phyloP scores from a whole-genome alignment of 2,329 filamentous ascomycete genomes.

The Hyphodiscus sp. region DNA sequence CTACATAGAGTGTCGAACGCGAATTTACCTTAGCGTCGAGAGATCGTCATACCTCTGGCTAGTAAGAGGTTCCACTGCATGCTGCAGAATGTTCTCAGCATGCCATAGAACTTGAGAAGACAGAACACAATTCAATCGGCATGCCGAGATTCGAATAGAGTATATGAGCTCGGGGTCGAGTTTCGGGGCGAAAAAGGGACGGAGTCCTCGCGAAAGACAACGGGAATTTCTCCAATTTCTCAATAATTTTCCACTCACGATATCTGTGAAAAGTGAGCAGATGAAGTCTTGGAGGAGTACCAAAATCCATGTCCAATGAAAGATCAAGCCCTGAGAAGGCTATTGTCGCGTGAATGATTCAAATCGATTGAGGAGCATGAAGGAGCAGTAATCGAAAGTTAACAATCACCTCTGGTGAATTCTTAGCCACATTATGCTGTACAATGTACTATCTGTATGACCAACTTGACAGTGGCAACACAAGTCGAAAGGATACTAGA shows the following conservation, averaged over 20 bases:
- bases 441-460: not conserved
- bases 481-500: not conserved
- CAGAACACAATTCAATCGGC: conserved; percentile 1
- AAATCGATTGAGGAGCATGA: not conserved
- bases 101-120: not conserved
- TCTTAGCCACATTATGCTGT: not conserved
- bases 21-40: conserved; percentile 1
- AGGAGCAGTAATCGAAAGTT: not conserved
- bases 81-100: conserved; percentile 2
- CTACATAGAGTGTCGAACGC: not conserved
- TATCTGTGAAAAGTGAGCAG: no score
- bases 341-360: not conserved
- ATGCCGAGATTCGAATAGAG: not conserved
- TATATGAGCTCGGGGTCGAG: not conserved
- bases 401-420: not conserved
- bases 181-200: not conserved
- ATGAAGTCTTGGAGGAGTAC: no score
- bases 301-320: not conserved
- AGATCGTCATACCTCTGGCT: conserved; percentile 7
- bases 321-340: not conserved
- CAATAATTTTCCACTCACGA: no score
- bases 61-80: conserved; percentile 4
- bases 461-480: not conserved
- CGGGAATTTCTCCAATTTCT: not conserved
- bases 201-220: not conserved